Conservation (phyloP, 345 rosid species). For the Linum trigynum region DNA sequence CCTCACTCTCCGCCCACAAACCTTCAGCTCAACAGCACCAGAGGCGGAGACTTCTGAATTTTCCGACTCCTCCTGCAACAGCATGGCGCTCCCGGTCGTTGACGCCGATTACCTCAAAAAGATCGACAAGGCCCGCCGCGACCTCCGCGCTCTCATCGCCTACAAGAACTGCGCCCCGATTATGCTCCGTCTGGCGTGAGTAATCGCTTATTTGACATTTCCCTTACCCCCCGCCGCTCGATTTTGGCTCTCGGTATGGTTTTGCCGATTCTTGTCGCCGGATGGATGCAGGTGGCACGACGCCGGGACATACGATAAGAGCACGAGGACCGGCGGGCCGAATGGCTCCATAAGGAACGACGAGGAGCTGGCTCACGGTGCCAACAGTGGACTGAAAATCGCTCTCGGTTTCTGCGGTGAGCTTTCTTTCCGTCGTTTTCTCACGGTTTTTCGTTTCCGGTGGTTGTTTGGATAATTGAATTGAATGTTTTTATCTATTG, state of each 20-base stretch:
- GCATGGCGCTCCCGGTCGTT: conserved; percentile 66
- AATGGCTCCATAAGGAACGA: conserved; percentile 87
- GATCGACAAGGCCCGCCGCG: conserved; percentile 86
- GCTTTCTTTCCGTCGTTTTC: background rate
- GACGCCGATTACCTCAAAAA: conserved; percentile 74
- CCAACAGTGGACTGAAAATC: conserved; percentile 70
- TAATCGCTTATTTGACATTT: conserved; percentile 2
- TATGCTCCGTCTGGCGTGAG: conserved; percentile 92
- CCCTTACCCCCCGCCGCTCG: background rate
- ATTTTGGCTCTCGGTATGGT: background rate
- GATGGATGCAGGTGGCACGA: conserved; percentile 74
- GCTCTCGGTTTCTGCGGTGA: conserved; percentile 77
- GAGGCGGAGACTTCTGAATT: too few relatives aligned
- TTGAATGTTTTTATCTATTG: background rate
- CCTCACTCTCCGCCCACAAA: too few relatives aligned
- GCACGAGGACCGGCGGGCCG: conserved; percentile 76
- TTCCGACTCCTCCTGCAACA: too few relatives aligned
- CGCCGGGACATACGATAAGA: conserved; percentile 82
- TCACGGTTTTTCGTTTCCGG: conserved; percentile 1
- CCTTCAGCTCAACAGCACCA: too few relatives aligned
- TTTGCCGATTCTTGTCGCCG: background rate
- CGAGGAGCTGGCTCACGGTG: conserved; percentile 64
- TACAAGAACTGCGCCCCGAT: conserved; percentile 84
- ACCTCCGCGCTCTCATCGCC: conserved; percentile 83
- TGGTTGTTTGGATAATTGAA: background rate